Base-by-base conservation (phyloP, 331 rosid species). In the Erythrophleum ivorense region DNA sequence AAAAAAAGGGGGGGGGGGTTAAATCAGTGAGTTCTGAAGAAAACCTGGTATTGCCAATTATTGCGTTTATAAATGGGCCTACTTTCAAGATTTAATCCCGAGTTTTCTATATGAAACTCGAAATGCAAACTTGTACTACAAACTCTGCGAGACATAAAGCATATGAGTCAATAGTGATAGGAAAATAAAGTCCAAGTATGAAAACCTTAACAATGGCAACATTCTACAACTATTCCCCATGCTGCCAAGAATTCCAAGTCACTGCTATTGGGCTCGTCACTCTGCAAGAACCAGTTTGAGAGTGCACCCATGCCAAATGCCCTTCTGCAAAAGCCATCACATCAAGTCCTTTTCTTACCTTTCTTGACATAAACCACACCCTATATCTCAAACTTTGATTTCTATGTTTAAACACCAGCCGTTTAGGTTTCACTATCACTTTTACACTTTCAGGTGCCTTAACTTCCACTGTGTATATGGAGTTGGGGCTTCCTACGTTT, bases 241-340 rank as follows among this genome's bases (percentile, higher is more conserved):
- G 55, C 69, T 84, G 66, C 78, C 70, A 80, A 18, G 46, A 48
- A 80, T 91, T 90, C 97, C 98, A 96, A 74, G 93, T 89, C 78
- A 92, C 97, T 65, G 91, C 86, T 70, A 96, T 91, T 31, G 98
- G 97, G 85, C 99, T 96, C 89, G 92, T 94, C 70, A 94, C 99
- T 77, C 80, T 91, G 84, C 84, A 75, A 45, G 80, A 83, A 79
- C 86, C 73, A 59, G 87, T 91, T 45, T 85, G 72, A 16, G 90
- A 84, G 66, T 88, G 82, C 6, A 87, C 33, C 98, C 99, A 96
- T 50, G 92, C 84, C 88, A 96, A 87, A 84, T 90, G 85, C 76
- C 98, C 99, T 78, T 94, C 88, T 64, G 90, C 85, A 74, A 67
- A 90, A 62, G 55, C 60, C 84, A 54, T 53, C 0, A 1, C 50